A percentile compares a stretch with the other conserved stretches of the same genome.
Conservation (phyloP, 768 basidiomycete genomes). For the Suillus tomentosus region DNA sequence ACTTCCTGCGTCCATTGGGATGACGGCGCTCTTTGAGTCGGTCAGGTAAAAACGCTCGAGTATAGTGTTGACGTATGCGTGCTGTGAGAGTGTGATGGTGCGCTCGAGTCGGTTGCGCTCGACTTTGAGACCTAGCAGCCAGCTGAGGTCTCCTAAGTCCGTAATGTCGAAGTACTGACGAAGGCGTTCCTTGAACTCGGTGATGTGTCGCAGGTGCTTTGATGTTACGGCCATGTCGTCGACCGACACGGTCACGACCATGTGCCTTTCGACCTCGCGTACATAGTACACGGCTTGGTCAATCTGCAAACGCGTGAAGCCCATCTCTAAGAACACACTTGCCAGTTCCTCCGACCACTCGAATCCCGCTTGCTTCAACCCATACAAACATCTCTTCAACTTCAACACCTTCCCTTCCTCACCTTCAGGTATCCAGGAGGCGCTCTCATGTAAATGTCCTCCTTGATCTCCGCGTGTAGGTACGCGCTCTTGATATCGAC, state of each 20-base stretch:
- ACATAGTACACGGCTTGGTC: background rate
- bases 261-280: rapidly evolving
- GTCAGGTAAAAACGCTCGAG: constrained; percentile 25
- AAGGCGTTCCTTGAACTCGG: too few relatives aligned
- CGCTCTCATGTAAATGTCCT: too few relatives aligned
- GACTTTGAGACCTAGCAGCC: constrained; percentile 23
- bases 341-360: constrained; percentile 31
- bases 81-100: constrained; percentile 23
- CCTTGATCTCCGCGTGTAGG: too few relatives aligned
- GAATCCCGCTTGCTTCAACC: constrained; percentile 38
- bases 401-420: constrained; percentile 29
- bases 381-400: constrained; percentile 37
- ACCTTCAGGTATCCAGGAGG: background rate
- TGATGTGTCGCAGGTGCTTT: too few relatives aligned
- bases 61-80: constrained; percentile 23
- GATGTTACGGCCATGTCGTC: too few relatives aligned
- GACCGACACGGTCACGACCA: too few relatives aligned
- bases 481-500: too few relatives aligned
- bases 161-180: background rate
- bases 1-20: constrained; percentile 22
- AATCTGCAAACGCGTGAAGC: constrained; percentile 2
- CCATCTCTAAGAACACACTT: background rate
- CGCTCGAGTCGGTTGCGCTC: constrained; percentile 7
- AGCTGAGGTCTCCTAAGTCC: constrained; percentile 21
- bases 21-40: constrained; percentile 23